Conservation (phyloP, 2,329 filamentous ascomycete genomes). For the Periconia sp. region DNA sequence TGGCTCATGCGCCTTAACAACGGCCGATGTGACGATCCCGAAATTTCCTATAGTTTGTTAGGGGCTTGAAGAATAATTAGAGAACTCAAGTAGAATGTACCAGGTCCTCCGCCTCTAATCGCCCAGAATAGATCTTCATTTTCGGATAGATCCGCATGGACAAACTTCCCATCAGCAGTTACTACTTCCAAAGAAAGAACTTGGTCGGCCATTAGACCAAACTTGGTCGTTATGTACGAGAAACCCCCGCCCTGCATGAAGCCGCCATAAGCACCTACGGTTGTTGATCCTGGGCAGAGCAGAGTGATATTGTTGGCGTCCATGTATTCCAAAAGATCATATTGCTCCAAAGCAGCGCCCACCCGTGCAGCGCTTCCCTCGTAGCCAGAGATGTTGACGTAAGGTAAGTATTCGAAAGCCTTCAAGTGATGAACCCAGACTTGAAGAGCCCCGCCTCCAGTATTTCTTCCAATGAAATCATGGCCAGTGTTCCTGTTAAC, state of each 20-base stretch:
- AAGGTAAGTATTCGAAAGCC: slow-evolving; percentile 25
- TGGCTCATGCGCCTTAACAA: slow-evolving; percentile 30
- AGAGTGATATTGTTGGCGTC: slow-evolving; percentile 21
- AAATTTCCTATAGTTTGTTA: slow-evolving; percentile 22
- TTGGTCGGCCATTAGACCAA: slow-evolving; percentile 35
- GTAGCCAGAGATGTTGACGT: slow-evolving; percentile 21
- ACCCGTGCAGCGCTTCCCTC: slow-evolving; percentile 26
- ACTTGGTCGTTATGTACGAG: slow-evolving; percentile 49
- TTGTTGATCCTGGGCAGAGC: slow-evolving; percentile 27
- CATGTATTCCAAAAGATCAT: slow-evolving; percentile 25
- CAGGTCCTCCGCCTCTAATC: slow-evolving; percentile 32
- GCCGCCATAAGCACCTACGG: slow-evolving; percentile 50
- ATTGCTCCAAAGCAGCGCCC: slow-evolving; percentile 25
- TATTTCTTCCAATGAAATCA: slow-evolving; percentile 23
- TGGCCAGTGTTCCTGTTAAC: slow-evolving; percentile 30
- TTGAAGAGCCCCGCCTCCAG: slow-evolving; percentile 30
- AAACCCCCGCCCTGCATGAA: slow-evolving; percentile 55
- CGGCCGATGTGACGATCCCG: slow-evolving; percentile 29
- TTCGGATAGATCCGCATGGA: slow-evolving; percentile 21
- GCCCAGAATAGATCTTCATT: slow-evolving; percentile 34
- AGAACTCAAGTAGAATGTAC: slow-evolving; percentile 8
- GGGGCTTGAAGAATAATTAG: background rate
- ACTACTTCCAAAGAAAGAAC: slow-evolving; percentile 28
- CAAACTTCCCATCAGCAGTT: slow-evolving; percentile 27
- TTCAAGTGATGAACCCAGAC: slow-evolving; percentile 31